Percentiles rank a stretch among this genome's conserved stretches.
Conservation (phyloP, 78 protist species). For the Anaeramoeba flamelloides region DNA sequence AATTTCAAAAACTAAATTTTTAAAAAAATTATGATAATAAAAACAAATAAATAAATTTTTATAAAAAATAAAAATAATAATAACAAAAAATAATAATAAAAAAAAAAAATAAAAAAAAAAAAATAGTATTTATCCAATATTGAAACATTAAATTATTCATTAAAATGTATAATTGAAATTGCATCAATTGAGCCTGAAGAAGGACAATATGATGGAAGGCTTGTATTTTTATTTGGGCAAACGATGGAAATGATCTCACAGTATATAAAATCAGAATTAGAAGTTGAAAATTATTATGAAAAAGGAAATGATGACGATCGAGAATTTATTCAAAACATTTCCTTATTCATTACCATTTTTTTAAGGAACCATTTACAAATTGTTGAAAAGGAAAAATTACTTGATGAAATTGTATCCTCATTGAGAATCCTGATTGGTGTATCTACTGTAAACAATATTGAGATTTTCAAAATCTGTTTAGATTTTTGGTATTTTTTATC, state of each 20-base stretch:
- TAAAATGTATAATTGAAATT: background rate
- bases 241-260: background rate
- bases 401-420: background rate
- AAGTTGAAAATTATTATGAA: background rate
- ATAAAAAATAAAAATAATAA: no score
- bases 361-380: constrained; percentile 40
- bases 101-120: no score
- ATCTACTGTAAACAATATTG: constrained; percentile 69
- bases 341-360: constrained; percentile 56
- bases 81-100: no score
- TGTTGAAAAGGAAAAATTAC: constrained; percentile 31
- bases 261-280: background rate
- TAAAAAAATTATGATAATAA: no score
- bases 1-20: no score
- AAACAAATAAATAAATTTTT: no score
- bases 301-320: background rate
- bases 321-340: constrained; percentile 47
- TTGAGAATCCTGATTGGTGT: constrained; percentile 10
- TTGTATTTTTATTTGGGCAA: background rate
- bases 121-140: background rate
- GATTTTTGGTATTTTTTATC: constrained; percentile 78
- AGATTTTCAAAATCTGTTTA: constrained; percentile 77
- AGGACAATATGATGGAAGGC: background rate
- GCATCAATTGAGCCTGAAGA: background rate
- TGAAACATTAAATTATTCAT: background rate